Evolutionary conservation across 78 protist genomes (phyloP).

Genomic region (Planoprotostelium fungivorum): DNA sequence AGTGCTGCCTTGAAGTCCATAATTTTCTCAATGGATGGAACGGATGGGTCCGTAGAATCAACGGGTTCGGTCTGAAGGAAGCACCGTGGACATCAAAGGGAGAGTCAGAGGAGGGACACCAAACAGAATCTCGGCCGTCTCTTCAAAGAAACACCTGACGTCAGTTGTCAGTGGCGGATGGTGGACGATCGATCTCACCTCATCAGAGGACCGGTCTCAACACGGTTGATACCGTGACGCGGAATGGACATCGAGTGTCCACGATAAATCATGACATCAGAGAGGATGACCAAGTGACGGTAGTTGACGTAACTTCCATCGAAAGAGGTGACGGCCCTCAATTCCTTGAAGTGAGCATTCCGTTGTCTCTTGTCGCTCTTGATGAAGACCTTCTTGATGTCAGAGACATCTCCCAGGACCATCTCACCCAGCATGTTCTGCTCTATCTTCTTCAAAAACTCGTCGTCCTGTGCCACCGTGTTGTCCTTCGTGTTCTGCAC

Average conservation of each 20-base stretch:
- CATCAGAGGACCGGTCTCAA: slow-evolving; percentile 68
- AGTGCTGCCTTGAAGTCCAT: slow-evolving; percentile 18
- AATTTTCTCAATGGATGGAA: too few relatives aligned
- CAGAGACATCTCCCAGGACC: slow-evolving; percentile 80
- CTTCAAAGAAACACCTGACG: slow-evolving; percentile 98
- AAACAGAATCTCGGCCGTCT: slow-evolving; percentile 95
- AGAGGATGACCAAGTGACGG: slow-evolving; percentile 93
- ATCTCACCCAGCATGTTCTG: slow-evolving; percentile 60
- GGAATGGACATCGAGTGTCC: slow-evolving; percentile 96
- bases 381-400: slow-evolving; percentile 67
- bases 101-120: too few relatives aligned
- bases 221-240: slow-evolving; percentile 98
- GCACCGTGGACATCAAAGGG: too few relatives aligned
- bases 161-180: too few relatives aligned
- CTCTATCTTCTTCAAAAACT: slow-evolving; percentile 68
- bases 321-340: slow-evolving; percentile 79
- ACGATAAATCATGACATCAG: slow-evolving; percentile 95
- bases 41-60: too few relatives aligned
- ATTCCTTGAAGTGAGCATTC: slow-evolving; percentile 74
- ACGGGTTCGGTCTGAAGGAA: too few relatives aligned
- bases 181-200: too few relatives aligned
- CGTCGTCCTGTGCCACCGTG: slow-evolving; percentile 23
- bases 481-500: slow-evolving; percentile 38
- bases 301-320: slow-evolving; percentile 97
- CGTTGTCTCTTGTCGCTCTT: too few relatives aligned